Conservation (phyloP, 495 filamentous ascomycete species). For the Bryoglossum gracile region DNA sequence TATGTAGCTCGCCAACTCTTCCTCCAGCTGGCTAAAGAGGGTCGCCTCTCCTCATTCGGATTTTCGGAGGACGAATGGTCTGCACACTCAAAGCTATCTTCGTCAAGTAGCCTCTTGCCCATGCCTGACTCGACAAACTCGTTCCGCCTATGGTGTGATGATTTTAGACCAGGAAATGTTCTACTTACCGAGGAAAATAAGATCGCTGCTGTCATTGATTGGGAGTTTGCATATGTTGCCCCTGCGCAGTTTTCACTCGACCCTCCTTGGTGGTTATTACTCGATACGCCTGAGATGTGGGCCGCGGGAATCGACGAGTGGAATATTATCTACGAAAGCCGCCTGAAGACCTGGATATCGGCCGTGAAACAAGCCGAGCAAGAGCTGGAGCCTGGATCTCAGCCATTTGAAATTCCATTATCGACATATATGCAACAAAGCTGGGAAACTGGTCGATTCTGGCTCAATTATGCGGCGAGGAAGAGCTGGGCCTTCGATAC, state of each 20-base stretch:
- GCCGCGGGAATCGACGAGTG: constrained; percentile 26
- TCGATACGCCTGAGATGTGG: constrained; percentile 33
- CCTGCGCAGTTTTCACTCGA: constrained; percentile 34
- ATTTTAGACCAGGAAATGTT: constrained; percentile 25
- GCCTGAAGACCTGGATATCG: constrained; percentile 26
- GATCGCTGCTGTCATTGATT: constrained; percentile 26
- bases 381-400: not conserved
- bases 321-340: constrained; percentile 22
- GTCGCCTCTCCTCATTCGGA: constrained; percentile 25
- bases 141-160: constrained; percentile 23
- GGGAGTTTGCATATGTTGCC: constrained; percentile 39
- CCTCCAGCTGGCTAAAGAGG: constrained; percentile 26
- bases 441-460: constrained; percentile 24
- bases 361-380: constrained; percentile 25
- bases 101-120: not conserved
- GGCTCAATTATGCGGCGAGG: constrained; percentile 12
- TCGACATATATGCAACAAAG: constrained; percentile 25
- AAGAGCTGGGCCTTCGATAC: constrained; percentile 16
- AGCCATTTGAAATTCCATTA: constrained; percentile 12
- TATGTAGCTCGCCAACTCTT: constrained; percentile 32
- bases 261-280: constrained; percentile 39
- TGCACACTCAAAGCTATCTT: constrained; percentile 6
- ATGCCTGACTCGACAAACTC: not conserved
- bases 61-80: constrained; percentile 30
- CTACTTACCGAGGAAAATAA: constrained; percentile 16